A percentile compares a stretch with the other conserved stretches of the same genome.
Evolutionary conservation across 2,329 filamentous ascomycete species (phyloP).

Genomic region (Apiospora marii): DNA sequence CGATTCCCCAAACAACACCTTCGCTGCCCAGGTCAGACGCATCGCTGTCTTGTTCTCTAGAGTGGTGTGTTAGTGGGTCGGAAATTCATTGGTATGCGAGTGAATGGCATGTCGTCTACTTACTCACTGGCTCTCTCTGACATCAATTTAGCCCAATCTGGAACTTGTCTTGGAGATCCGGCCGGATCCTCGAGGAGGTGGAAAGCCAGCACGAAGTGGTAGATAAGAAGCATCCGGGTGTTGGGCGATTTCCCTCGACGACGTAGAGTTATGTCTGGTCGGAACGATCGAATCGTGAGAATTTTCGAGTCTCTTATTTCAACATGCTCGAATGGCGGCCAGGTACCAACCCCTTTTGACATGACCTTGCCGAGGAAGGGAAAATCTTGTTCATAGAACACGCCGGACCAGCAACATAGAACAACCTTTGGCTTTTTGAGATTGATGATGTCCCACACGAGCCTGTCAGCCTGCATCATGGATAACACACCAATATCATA

Average conservation of each 20-base stretch:
- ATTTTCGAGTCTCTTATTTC: too few relatives aligned
- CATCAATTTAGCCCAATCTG: neutral
- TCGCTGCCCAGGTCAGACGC: too few relatives aligned
- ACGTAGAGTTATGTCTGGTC: neutral
- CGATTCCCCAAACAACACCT: too few relatives aligned
- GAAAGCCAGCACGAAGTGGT: constrained; percentile 8
- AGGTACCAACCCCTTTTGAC: neutral
- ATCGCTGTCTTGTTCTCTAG: too few relatives aligned
- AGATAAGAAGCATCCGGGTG: neutral
- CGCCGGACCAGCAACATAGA: neutral
- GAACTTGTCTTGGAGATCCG: fast-evolving
- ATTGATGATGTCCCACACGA: neutral
- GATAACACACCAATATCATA: too few relatives aligned
- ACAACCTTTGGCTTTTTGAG: neutral
- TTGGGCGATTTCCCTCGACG: neutral
- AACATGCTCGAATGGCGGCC: too few relatives aligned
- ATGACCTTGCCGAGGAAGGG: neutral
- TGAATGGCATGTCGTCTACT: too few relatives aligned
- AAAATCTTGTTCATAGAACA: too few relatives aligned
- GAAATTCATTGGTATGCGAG: too few relatives aligned
- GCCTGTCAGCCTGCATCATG: neutral
- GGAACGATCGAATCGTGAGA: neutral
- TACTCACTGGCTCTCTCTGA: too few relatives aligned
- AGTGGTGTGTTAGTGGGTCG: too few relatives aligned
- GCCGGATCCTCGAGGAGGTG: neutral